phyloP scores from a whole-genome alignment of 148 eudicot species.

The Arbutus unedo region DNA sequence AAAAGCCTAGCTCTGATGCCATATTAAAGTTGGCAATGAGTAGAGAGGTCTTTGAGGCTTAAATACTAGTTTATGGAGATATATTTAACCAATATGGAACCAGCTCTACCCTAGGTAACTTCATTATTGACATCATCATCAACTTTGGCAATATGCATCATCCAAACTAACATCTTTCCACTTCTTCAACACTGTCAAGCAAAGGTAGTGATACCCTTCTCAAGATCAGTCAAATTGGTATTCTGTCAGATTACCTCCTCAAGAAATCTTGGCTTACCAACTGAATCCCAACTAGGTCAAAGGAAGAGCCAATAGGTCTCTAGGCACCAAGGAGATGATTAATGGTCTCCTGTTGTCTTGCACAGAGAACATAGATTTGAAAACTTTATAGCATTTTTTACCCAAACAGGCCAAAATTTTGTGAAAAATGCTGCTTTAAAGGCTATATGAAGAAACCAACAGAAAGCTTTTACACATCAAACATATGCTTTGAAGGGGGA shows the following conservation, averaged over 20 bases:
- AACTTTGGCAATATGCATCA: not conserved
- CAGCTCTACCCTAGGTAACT: not conserved
- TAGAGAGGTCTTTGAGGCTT: too few relatives aligned
- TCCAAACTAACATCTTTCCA: not conserved
- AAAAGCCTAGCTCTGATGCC: too few relatives aligned
- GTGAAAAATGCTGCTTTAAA: not conserved
- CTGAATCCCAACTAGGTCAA: not conserved
- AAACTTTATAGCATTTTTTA: not conserved
- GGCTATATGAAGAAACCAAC: not conserved
- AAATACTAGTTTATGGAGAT: too few relatives aligned
- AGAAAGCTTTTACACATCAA: not conserved
- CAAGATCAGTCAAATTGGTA: not conserved
- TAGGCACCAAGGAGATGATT: not conserved
- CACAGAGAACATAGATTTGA: not conserved
- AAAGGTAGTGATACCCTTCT: not conserved
- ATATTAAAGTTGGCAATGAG: too few relatives aligned
- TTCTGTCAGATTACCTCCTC: not conserved
- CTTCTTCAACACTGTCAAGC: not conserved
- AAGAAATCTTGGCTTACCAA: constrained; percentile 1
- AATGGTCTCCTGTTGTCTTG: not conserved
- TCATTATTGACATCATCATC: not conserved
- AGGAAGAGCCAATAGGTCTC: not conserved
- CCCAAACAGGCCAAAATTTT: not conserved
- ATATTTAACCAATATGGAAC: too few relatives aligned
- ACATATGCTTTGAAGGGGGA: not conserved